Conservation (phyloP, 306 rosid species). For the Castanopsis chinensis region DNA sequence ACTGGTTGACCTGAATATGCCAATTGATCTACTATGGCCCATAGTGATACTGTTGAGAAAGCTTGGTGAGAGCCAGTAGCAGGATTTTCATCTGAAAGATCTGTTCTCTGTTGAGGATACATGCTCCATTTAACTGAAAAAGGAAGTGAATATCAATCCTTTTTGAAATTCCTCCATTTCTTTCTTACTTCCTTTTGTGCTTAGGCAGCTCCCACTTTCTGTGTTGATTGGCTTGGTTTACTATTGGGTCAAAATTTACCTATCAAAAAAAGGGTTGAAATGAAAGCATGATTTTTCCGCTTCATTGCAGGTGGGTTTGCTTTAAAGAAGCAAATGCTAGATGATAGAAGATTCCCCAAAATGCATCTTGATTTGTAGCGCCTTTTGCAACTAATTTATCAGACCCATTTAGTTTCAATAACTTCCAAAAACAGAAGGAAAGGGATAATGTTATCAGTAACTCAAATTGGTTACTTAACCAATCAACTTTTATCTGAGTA, state of each 20-base stretch:
- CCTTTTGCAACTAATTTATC: constrained; percentile 70
- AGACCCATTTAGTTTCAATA: constrained; percentile 12
- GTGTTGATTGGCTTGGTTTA: neutral
- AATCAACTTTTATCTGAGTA: neutral
- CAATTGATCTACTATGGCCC: neutral
- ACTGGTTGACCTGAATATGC: too few relatives aligned
- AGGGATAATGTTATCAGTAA: neutral
- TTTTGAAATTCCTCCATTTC: neutral
- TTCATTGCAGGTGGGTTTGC: constrained; percentile 66
- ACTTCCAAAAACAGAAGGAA: neutral
- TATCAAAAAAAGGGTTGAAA: neutral
- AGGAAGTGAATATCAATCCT: neutral
- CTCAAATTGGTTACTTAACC: neutral
- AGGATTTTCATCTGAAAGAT: neutral
- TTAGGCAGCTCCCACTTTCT: neutral
- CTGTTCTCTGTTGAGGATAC: neutral
- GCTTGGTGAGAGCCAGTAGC: neutral
- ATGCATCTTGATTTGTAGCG: constrained; percentile 93
- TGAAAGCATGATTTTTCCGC: constrained; percentile 21
- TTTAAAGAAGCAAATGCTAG: constrained; percentile 93
- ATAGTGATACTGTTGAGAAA: neutral
- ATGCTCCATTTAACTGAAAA: neutral
- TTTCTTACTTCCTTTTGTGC: constrained; percentile 15
- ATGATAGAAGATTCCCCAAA: constrained; percentile 96
- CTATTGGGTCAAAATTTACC: neutral